Base-by-base conservation (phyloP, 1,139 yeast species). In the Pichia sp. region DNA sequence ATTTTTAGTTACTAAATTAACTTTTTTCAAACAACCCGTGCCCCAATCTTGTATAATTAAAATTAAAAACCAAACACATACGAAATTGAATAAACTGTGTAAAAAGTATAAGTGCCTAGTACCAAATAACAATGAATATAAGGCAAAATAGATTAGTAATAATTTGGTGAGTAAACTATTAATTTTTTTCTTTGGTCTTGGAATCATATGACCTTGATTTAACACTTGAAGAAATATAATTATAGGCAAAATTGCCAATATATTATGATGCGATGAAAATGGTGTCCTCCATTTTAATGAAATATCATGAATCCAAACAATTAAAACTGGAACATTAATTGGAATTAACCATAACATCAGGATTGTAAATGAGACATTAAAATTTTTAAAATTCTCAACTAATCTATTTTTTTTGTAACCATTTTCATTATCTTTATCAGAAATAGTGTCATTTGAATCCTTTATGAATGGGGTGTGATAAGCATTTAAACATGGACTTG, bases 221-320 rank as follows among this genome's bases (percentile, higher is more conserved):
- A 81, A 76, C 44, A 72, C 65, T 55, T 77, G 80, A 42, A 77
- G 75, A 41, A 83, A 61, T 10, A 79, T 58, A 16, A 84, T 71
- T 1, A 83, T 78, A 0, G 93, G 91, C 14, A 83, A 66, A 22
- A 86, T 77, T 0, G 90, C 84, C 53, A 85, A 66, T 48, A 84
- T 70, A 62, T 85, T 85, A 64, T 85, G 93, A 64, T 85, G 93
- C 0, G 91, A 83, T 18, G 85, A 80, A 60, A 86, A 85, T 27
- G 91, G 87, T 0, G 90, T 84, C 50, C 73, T 77, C 91, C 93
- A 85, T 58, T 75, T 79, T 42, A 85, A 74, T 2, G 84, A 75
- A 55, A 84, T 70, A 63, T 86, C 84, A 62, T 85, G 91, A 29
- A 84, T 70, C 67, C 84, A 84, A 2, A 85, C 93, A 55, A 85